Percentiles rank a stretch among this genome's conserved stretches.
phyloP scores from a whole-genome alignment of 208 protist species.

The Crithidia brevicula region DNA sequence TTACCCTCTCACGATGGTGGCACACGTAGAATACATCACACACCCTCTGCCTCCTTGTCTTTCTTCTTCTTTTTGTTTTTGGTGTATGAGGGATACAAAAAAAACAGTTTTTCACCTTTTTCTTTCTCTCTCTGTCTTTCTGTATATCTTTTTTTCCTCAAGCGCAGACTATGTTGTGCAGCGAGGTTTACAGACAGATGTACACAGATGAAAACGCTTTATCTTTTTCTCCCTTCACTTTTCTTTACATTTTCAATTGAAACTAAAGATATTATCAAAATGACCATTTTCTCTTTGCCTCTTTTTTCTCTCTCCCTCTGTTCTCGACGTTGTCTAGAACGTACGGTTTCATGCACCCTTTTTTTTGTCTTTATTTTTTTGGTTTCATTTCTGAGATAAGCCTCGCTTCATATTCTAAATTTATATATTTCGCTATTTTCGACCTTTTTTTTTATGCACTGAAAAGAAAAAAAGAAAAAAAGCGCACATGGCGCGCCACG shows the following conservation, averaged over 20 bases:
- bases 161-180: no score
- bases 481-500: no score
- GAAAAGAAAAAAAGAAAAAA: background rate
- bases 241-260: conserved; percentile 5
- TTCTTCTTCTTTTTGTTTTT: background rate
- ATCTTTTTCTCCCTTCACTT: background rate
- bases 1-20: background rate
- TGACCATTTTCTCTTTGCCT: no score
- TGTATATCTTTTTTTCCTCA: background rate
- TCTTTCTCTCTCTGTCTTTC: background rate
- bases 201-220: no score
- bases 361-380: background rate
- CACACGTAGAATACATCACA: background rate
- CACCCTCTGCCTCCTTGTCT: background rate
- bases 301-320: no score
- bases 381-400: background rate
- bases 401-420: background rate
- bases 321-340: no score
- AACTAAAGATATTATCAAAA: conserved; percentile 17
- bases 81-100: no score
- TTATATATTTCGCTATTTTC: no score
- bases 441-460: background rate
- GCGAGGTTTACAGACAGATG: no score
- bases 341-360: background rate
- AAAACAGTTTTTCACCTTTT: conserved; percentile 1